Base-by-base conservation (phyloP, 176 grass and related monocot genomes). In the Puccinellia tenuiflora region DNA sequence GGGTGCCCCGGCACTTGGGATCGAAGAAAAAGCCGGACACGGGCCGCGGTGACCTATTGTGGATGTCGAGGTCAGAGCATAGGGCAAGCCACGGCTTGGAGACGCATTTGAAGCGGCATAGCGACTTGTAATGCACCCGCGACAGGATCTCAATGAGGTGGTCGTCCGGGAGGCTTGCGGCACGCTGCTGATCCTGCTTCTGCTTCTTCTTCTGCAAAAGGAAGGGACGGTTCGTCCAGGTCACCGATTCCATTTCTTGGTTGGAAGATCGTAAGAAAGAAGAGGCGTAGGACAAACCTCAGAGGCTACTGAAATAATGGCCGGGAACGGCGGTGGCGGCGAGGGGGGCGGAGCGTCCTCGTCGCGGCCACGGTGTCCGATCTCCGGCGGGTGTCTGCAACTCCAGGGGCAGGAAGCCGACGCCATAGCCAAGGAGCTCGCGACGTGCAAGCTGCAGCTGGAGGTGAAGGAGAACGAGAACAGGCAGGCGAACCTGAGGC, bases 381-480 rank as follows among this genome's bases (percentile, higher is more conserved):
- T 65, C 62, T 30, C 30, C 62, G 30, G 62, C 17, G 3, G 6
- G 7, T 3, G 53, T 35, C 50, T 81, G 38, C 28, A 59, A 76
- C 3, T 9, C 14, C 59, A 88, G 86, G 69, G 62, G 70, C 80
- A 86, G 42, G 79, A 77, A 38, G 1, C 84, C 0, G 53, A 56
- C 10, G 5, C 22, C 69, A 7, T 86, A 14, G 21, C 56, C 20
- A 86, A 81, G 80, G 76, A 91, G 80, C 78, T 91, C 7, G 86
- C 86, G 1, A 53, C 35, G 3, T 91, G 83, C 76, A 94, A 48
- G 62, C 37, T 88, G 76, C 80, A 84, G 40, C 85, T 91, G 25
- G 76, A 88, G 6, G 78, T 68, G 12, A 81, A 83, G 37, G 86
- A 90, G 25, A 78, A 1, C 60, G 73, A 70, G 35, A 70, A 45